Evolutionary conservation across 2,329 filamentous ascomycete genomes (phyloP), one percentile per base, ranked within the genome.

Genomic region (Trichoderma sp.): DNA sequence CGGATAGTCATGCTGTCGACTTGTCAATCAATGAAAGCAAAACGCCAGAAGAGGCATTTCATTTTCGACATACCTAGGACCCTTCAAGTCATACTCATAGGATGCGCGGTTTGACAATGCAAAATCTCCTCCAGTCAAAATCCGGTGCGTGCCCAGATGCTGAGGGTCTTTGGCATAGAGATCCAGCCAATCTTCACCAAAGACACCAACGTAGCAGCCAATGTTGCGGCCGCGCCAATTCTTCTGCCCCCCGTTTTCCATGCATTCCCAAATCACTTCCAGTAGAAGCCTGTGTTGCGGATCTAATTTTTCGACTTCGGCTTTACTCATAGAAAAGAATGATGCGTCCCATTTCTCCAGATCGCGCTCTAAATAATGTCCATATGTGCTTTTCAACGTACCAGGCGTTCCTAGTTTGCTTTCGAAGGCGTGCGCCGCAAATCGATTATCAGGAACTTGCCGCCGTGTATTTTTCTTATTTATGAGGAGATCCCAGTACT

Each of bases 71-170:
- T 42, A 76, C 76, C 75, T 75, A 0, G 78, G 78, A 0, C 78
- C 78, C 2, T 64, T 74, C 3, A 80, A 66, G 45, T 77, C 73
- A 19, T 75, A 75, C 37, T 78, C 76, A 35, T 79, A 77, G 2
- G 73, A 75, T 0, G 76, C 64, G 0, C 78, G 71, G 50, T 79
- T 80, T n/a, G 77, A 69, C 5, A 78, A 22, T 25, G 73, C 70
- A 59, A 73, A 74, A 53, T 76, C 72, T 5, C 70, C 74, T 6
- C 65, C 67, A 1, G 74, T 72, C 4, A 72, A 69, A 17, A 73
- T 69, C 2, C 73, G 69, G 34, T 76, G 73, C 7, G 63, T 67
- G 12, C 68, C 70, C 4, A 70, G 59, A 17, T 61, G 52, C 19
- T 72, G 71, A 8, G 70, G 37, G n/a, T 76, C 74, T 25, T 69